Evolutionary conservation across 352 stramenopile genomes (phyloP).

Genomic region (Globisporangium paddicum): DNA sequence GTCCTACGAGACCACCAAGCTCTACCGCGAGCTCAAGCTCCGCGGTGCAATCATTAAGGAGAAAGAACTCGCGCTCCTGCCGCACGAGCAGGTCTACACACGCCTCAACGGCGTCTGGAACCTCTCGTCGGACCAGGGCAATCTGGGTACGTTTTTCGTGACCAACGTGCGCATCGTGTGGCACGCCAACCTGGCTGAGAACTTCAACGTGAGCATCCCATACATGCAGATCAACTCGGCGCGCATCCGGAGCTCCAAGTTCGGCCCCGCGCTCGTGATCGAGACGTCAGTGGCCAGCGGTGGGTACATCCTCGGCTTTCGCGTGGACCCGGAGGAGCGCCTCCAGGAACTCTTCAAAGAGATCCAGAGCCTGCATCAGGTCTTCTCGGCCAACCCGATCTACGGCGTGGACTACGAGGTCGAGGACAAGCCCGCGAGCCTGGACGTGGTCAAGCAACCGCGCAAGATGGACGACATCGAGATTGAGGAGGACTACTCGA

Average conservation of each 20-base stretch:
- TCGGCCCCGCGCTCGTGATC: slow-evolving; percentile 87
- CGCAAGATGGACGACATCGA: slow-evolving; percentile 84
- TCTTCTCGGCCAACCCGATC: slow-evolving; percentile 85
- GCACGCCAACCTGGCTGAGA: slow-evolving; percentile 91
- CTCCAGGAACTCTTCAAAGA: slow-evolving; percentile 85
- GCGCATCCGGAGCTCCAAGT: slow-evolving; percentile 86
- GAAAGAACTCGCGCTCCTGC: slow-evolving; percentile 81
- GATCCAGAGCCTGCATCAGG: slow-evolving; percentile 74
- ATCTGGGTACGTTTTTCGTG: slow-evolving; percentile 90
- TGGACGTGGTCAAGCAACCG: slow-evolving; percentile 67
- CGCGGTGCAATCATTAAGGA: slow-evolving; percentile 90
- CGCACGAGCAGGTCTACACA: slow-evolving; percentile 89
- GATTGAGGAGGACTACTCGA: slow-evolving; percentile 84
- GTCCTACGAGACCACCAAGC: slow-evolving; percentile 91
- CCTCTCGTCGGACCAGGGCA: slow-evolving; percentile 89
- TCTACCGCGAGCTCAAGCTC: slow-evolving; percentile 92
- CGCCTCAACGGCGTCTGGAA: slow-evolving; percentile 90
- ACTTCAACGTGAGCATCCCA: slow-evolving; percentile 94
- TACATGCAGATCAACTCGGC: slow-evolving; percentile 93
- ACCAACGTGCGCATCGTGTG: slow-evolving; percentile 93
- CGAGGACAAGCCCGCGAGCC: slow-evolving; percentile 61
- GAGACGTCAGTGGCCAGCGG: slow-evolving; percentile 79
- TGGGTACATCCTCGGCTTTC: slow-evolving; percentile 91
- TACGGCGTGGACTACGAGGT: slow-evolving; percentile 89
- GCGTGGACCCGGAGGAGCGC: slow-evolving; percentile 83